Base-by-base conservation (phyloP, 352 stramenopile species). In the Globisporangium radiosum region DNA sequence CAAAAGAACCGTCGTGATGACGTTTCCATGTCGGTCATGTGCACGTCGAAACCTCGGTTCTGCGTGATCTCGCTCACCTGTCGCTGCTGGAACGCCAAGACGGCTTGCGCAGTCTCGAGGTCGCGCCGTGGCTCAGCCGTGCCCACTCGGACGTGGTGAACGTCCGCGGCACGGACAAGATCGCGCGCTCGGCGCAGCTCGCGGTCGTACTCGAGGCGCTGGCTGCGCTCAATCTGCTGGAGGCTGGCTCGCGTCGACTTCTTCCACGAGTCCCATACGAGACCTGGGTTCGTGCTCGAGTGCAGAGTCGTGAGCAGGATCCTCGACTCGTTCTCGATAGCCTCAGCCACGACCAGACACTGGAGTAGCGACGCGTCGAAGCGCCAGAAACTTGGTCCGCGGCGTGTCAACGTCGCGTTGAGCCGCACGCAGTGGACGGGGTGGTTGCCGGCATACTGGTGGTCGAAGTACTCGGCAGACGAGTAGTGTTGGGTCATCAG, bases 231-330 rank as follows among this genome's bases (percentile, higher is more conserved):
- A 8, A 57, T 47, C 7, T 58, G 39, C 17, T 56, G 45, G 10
- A 63, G 55, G 4, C 45, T 47, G 11, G 38, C 8, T 19, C 53
- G 14, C 5, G 57, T 17, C 10, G 47, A 47, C 2, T 47, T 19
- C 52, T 67, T 67, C 61, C 61, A 67, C 25, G 36, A 40, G 7
- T 67, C 50, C 54, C 61, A 63, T 13, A 63, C 33, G 3, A 56
- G 19, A 10, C 61, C 61, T 10, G 55, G 61, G 39, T 57, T 61
- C 8, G 14, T 7, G 25, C 42, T 51, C 7, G n/a, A 25, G 47
- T 49, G 54, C 33, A 63, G 47, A 5, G 42, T 49, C n/a, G 37
- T 40, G 5, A 54, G 47, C 5, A 63, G 37, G 3, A 17, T 40
- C 1, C 4, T 9, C 11, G 49, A 40, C 11, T 67, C 61, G 3